Evolutionary conservation across 2,329 filamentous ascomycete genomes (phyloP).

Genomic region (Cladophialophora bantiana): DNA sequence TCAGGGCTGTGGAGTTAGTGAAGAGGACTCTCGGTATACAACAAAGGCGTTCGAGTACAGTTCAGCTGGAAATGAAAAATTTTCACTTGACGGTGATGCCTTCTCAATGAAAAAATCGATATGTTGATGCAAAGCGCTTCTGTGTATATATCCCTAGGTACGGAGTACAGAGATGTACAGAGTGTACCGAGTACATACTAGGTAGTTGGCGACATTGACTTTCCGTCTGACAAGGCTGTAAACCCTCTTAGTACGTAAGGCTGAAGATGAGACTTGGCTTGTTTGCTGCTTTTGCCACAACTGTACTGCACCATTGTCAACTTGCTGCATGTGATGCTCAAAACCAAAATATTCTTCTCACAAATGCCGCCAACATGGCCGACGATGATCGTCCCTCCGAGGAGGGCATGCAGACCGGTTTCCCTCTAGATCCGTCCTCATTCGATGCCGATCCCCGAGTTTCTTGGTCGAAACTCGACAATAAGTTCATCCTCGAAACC

Average conservation of each 20-base stretch:
- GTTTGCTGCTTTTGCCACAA: constrained; percentile 3
- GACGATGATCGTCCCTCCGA: constrained; percentile 26
- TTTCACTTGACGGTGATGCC: not conserved
- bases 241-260: not conserved
- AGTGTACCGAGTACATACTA: no score
- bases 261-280: not conserved
- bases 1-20: constrained; percentile 24
- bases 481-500: constrained; percentile 82
- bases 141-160: no score
- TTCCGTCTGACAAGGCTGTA: not conserved
- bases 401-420: constrained; percentile 42
- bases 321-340: not conserved
- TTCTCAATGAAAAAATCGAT: no score
- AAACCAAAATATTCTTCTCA: not conserved
- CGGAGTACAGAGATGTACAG: no score
- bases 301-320: not conserved
- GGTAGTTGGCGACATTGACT: no score
- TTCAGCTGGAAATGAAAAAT: constrained; percentile 1
- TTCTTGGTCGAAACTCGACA: constrained; percentile 82
- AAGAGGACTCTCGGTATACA: constrained; percentile 33
- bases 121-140: no score
- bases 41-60: constrained; percentile 29
- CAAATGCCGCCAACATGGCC: constrained; percentile 21
- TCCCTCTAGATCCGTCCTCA: constrained; percentile 65
- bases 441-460: constrained; percentile 83